Percentiles rank a stretch among this genome's conserved stretches.
Evolutionary conservation across 495 filamentous ascomycete genomes (phyloP).

Genomic region (Staphylotrichum tortipilum): DNA sequence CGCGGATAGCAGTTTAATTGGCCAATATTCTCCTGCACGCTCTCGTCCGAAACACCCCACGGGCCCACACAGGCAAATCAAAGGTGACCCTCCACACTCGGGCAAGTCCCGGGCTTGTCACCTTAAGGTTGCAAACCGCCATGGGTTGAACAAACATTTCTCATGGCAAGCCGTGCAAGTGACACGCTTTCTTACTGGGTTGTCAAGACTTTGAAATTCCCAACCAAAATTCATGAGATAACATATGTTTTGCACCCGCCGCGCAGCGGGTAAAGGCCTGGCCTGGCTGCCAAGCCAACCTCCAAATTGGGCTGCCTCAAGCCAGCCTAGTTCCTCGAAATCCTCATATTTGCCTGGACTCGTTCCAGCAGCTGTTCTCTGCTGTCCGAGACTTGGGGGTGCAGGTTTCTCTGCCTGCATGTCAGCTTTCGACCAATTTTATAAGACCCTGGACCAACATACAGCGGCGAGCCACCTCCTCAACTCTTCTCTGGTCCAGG

Average conservation of each 20-base stretch:
- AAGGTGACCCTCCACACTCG: too few relatives aligned
- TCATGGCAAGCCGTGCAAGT: too few relatives aligned
- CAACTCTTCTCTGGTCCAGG: conserved; percentile 66
- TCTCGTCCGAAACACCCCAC: too few relatives aligned
- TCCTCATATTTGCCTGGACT: conserved; percentile 68
- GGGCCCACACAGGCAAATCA: background rate
- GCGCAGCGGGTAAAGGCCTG: too few relatives aligned
- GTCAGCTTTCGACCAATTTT: background rate
- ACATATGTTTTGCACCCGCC: too few relatives aligned
- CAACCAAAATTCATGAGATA: too few relatives aligned
- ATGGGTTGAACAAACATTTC: too few relatives aligned
- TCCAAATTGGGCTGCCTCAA: background rate
- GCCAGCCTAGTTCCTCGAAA: conserved; percentile 22
- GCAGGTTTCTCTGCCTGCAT: conserved; percentile 56
- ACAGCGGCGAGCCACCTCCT: conserved; percentile 68
- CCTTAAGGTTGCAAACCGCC: too few relatives aligned
- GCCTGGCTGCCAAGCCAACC: too few relatives aligned
- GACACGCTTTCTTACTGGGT: too few relatives aligned
- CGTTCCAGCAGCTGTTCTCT: conserved; percentile 71
- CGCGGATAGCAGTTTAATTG: background rate
- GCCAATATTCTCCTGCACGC: conserved; percentile 3
- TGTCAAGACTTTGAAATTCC: too few relatives aligned
- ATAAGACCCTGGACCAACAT: conserved; percentile 30
- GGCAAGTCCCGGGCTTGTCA: too few relatives aligned
- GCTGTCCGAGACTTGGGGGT: conserved; percentile 56